A percentile compares a stretch with the other conserved stretches of the same genome.
These are phyloP conservation scores for Vigna unguiculata DNA, from an alignment of 306 rosid genomes.

Conservation along the genomic window DNA sequence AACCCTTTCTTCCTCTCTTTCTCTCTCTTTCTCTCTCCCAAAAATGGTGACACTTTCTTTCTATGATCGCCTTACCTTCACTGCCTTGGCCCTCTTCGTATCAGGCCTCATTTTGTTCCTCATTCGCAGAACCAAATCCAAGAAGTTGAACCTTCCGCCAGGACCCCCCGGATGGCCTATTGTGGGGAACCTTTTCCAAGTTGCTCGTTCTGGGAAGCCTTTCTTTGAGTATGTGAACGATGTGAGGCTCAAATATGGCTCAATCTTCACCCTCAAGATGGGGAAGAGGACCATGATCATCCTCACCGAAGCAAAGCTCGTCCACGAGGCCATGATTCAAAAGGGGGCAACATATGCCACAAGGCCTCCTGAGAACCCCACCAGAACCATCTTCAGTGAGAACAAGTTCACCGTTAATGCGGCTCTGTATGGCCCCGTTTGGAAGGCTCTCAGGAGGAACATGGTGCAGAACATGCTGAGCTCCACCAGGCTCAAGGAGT, in stretches of 20 bases:
- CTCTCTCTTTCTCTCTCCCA: background rate
- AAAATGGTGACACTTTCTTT: slow-evolving; percentile 62
- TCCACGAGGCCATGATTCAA: slow-evolving; percentile 78
- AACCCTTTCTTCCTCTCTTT: background rate
- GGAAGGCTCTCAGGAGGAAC: slow-evolving; percentile 85
- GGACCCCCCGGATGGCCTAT: slow-evolving; percentile 97
- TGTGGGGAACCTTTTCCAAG: slow-evolving; percentile 89
- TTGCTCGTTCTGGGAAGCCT: slow-evolving; percentile 70
- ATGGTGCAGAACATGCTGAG: slow-evolving; percentile 98
- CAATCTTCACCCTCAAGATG: slow-evolving; percentile 87
- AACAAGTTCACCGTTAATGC: slow-evolving; percentile 91
- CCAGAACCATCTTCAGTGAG: slow-evolving; percentile 78
- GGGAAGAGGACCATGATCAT: slow-evolving; percentile 80
- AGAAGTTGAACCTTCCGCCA: slow-evolving; percentile 68
- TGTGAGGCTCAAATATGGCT: slow-evolving; percentile 54
- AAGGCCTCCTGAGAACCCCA: slow-evolving; percentile 81
- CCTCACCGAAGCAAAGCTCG: slow-evolving; percentile 63
- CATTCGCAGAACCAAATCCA: slow-evolving; percentile 55
- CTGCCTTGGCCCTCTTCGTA: slow-evolving; percentile 58
- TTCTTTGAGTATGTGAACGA: slow-evolving; percentile 69
- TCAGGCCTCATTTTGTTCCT: slow-evolving; percentile 62
- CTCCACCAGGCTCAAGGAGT: slow-evolving; percentile 72
- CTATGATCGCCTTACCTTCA: slow-evolving; percentile 58
- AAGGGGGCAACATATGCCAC: slow-evolving; percentile 68
- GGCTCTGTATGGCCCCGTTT: slow-evolving; percentile 72